Percentiles rank a stretch among this genome's conserved stretches.
Evolutionary conservation across 2,329 filamentous ascomycete species (phyloP).

Genomic region (Tolypocladium album): DNA sequence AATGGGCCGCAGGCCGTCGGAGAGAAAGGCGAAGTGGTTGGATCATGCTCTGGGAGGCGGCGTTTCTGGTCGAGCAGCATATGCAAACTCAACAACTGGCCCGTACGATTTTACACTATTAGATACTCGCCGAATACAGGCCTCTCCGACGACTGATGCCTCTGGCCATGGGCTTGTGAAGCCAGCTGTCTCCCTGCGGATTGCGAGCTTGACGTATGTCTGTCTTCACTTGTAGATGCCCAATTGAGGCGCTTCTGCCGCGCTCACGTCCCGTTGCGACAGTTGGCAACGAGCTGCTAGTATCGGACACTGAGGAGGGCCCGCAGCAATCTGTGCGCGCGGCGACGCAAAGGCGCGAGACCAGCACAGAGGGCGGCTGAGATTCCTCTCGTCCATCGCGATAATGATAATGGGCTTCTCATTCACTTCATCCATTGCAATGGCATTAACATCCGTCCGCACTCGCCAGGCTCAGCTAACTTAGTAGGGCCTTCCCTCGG

Average conservation of each 20-base stretch:
- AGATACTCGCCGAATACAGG: background rate
- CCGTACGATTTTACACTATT: slow-evolving; percentile 1
- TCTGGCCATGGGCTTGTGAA: background rate
- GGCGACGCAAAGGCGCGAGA: background rate
- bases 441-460: too few species aligned
- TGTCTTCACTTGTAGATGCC: background rate
- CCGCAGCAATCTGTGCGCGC: background rate
- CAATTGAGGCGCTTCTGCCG: background rate
- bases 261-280: background rate
- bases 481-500: too few species aligned
- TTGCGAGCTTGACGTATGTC: background rate
- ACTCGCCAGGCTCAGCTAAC: too few species aligned
- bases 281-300: background rate
- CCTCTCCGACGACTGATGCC: background rate
- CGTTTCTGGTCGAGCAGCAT: background rate
- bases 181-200: background rate
- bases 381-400: background rate
- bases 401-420: background rate
- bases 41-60: background rate
- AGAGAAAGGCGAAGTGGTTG: background rate
- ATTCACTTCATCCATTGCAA: background rate
- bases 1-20: background rate
- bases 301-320: too few species aligned
- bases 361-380: background rate
- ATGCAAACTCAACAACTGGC: background rate